These are phyloP conservation scores for Zanthoxylum bungeanum DNA, from an alignment of 345 rosid species.

Conservation along the genomic window DNA sequence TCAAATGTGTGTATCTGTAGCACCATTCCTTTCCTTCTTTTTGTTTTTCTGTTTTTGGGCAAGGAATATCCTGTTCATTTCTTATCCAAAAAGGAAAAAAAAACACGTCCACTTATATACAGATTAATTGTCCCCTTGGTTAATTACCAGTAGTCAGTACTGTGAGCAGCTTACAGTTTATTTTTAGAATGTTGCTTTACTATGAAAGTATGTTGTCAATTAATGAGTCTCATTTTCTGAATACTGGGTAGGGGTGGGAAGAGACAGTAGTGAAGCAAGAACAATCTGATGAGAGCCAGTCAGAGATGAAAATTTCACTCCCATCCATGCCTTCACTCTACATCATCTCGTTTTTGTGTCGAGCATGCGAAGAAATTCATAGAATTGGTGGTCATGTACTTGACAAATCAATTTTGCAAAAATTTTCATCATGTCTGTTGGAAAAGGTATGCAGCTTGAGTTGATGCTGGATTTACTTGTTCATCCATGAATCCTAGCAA, in stretches of 20 bases:
- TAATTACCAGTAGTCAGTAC: not conserved
- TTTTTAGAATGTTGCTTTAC: conserved; percentile 3
- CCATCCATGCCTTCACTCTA: conserved; percentile 96
- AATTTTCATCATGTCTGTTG: conserved; percentile 63
- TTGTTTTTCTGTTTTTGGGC: not conserved
- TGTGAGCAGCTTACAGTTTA: not conserved
- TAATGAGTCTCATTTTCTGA: conserved; percentile 14
- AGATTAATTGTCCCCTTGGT: not conserved
- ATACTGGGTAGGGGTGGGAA: conserved; percentile 87
- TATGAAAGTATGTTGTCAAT: not conserved
- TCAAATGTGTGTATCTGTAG: not conserved
- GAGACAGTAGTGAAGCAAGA: conserved; percentile 87
- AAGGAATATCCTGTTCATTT: not conserved
- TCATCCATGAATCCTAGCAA: not conserved
- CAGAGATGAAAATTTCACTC: conserved; percentile 88
- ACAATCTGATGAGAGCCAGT: conserved; percentile 53
- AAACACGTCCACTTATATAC: not conserved
- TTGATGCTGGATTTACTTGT: not conserved
- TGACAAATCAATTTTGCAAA: conserved; percentile 77
- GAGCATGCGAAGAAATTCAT: conserved; percentile 96
- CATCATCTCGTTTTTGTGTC: conserved; percentile 81
- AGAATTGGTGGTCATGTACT: conserved; percentile 98
- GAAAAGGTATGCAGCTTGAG: conserved; percentile 57
- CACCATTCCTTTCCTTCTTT: not conserved
- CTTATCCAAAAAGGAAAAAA: not conserved